Evolutionary conservation across 2,329 filamentous ascomycete genomes (phyloP), one percentile per base, ranked within the genome.

Genomic region (Aaosphaeria arxii): DNA sequence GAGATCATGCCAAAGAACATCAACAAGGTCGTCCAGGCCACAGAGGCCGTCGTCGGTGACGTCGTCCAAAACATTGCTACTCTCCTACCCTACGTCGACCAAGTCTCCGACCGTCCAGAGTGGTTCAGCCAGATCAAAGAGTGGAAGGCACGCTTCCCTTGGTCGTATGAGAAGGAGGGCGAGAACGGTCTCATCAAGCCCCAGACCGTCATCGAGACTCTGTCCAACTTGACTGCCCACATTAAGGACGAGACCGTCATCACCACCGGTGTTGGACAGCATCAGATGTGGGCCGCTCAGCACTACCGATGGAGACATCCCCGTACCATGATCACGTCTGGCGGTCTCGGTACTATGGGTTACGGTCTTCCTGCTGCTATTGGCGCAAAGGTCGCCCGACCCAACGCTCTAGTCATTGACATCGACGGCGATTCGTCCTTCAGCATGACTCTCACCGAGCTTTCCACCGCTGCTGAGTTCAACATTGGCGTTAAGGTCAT

Each of bases 1-100:
- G 92, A 97, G 70, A 92, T 99, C 63, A 88, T 97, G 87, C 92
- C 94, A 62, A 99, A 99, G 85, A 97, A 99, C 78, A 97, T 97
- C 77, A 97, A 97, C 84, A 99, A 97, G 82, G 91, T 97, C 39
- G 88, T 99, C 11, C 90, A 97, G 74, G 91, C 92, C 6, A 96
- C 89, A 39, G 91, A 96, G 75, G 92, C 94, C 41, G 86, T 97
- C 13, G 92, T 96, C 74, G 94, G 94, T 50, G 92, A 97, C 65
- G 89, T 96, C 30, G 85, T 86, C 3, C 76, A 85, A 13, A 97
- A 95, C 71, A 77, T 97, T 32, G 78, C 78, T 44, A 74, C 82
- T 30, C 84, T 97, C 44, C 63, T 97, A 33, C 91, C 92, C 7
- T 77, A 83, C 45, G 74, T 96, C 24, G 73, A 89, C 45, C 57